phyloP scores from a whole-genome alignment of 2,329 filamentous ascomycete genomes.

The Colletotrichum sp. region DNA sequence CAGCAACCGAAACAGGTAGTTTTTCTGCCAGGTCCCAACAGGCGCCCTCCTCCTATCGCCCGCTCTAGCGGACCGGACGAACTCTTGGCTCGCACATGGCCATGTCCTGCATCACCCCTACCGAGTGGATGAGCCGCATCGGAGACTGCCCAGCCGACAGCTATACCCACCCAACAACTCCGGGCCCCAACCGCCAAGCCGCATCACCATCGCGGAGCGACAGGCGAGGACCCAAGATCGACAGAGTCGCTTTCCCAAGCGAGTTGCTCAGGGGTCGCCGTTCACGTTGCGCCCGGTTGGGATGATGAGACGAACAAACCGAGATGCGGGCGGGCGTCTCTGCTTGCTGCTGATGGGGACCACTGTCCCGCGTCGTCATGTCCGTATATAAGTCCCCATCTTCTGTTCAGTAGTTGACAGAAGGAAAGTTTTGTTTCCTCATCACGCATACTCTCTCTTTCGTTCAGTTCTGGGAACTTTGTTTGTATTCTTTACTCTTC shows the following conservation, averaged over 20 bases:
- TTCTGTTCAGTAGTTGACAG: not conserved
- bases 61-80: not conserved
- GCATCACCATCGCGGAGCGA: not conserved
- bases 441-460: constrained; percentile 14
- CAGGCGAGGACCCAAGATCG: not conserved
- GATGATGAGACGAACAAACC: constrained; percentile 4
- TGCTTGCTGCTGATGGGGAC: not conserved
- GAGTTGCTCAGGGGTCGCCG: not conserved
- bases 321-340: not conserved
- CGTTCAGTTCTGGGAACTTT: constrained; percentile 25
- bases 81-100: constrained; percentile 7
- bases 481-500: not conserved
- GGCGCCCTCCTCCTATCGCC: not conserved
- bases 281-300: not conserved
- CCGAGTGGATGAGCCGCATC: not conserved
- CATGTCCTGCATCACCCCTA: not conserved
- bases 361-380: not conserved
- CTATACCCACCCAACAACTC: not conserved
- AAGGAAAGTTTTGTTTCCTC: not conserved
- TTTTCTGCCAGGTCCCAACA: not conserved
- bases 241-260: not conserved
- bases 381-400: constrained; percentile 10
- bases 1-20: not conserved
- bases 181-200: not conserved
- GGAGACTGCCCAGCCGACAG: constrained; percentile 3